phyloP scores from a whole-genome alignment of 768 basidiomycete species.

The Boletus pseudopeckii region DNA sequence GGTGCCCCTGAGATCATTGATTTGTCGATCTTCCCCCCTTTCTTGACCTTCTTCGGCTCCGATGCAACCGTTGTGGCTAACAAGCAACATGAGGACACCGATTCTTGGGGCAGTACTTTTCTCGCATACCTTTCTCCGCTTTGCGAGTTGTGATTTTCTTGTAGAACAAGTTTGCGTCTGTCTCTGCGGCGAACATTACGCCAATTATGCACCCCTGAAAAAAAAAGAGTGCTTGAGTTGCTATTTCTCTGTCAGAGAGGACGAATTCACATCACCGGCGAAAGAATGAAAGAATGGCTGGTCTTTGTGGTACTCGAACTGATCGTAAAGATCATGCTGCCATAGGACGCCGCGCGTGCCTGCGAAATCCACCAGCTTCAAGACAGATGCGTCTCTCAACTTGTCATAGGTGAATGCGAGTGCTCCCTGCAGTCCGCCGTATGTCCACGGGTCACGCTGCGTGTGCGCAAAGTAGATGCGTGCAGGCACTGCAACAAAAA shows the following conservation, averaged over 20 bases:
- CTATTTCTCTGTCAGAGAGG: not conserved
- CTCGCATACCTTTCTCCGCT: conserved; percentile 42
- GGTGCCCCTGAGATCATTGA: conserved; percentile 85
- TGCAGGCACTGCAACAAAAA: conserved; percentile 74
- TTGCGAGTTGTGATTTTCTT: conserved; percentile 80
- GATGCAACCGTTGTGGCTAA: conserved; percentile 44
- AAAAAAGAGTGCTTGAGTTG: not conserved
- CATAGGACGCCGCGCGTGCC: conserved; percentile 87
- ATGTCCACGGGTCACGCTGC: conserved; percentile 73
- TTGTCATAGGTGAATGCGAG: conserved; percentile 69
- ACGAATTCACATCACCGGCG: conserved; percentile 77
- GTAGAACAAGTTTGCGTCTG: conserved; percentile 78
- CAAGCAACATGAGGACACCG: conserved; percentile 4
- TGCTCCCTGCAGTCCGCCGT: conserved; percentile 84
- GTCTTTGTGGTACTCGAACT: conserved; percentile 78
- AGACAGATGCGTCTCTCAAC: conserved; percentile 50
- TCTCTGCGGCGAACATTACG: conserved; percentile 83
- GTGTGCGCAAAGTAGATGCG: conserved; percentile 91
- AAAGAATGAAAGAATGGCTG: conserved; percentile 92
- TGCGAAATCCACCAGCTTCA: conserved; percentile 80
- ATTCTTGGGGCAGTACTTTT: not conserved
- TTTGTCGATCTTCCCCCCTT: conserved; percentile 85
- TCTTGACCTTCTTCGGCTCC: conserved; percentile 54
- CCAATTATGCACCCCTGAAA: conserved; percentile 84
- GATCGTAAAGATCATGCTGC: conserved; percentile 88